phyloP scores from a whole-genome alignment of 306 rosid species.

The Inga leiocalycina region DNA sequence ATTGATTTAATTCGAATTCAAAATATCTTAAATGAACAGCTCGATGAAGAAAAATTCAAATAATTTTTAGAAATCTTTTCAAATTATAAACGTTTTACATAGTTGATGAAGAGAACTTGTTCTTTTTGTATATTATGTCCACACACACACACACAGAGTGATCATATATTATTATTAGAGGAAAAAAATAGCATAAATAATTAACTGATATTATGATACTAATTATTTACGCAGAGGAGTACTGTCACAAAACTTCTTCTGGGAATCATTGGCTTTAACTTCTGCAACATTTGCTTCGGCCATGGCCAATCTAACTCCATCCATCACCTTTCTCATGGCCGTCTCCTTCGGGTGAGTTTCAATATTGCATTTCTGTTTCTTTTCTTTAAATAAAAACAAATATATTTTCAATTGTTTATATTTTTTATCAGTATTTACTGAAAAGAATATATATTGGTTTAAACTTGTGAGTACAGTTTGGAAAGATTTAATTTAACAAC shows the following conservation, averaged over 20 bases:
- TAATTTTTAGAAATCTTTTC: too few species aligned
- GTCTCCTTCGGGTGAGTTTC: slow-evolving; percentile 44
- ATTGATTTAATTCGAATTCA: too few species aligned
- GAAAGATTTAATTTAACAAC: slow-evolving; percentile 41
- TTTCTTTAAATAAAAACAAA: too few species aligned
- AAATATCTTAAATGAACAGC: too few species aligned
- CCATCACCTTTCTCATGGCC: slow-evolving; percentile 70
- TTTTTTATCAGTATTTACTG: neutral
- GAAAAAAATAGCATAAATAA: neutral
- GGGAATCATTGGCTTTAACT: slow-evolving; percentile 53
- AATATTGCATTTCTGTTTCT: neutral
- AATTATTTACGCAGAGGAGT: slow-evolving; percentile 50
- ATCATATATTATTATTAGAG: too few species aligned
- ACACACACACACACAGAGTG: too few species aligned
- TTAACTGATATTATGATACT: neutral
- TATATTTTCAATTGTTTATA: neutral
- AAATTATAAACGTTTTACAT: too few species aligned
- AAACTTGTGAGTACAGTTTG: slow-evolving; percentile 14
- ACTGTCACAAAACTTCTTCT: slow-evolving; percentile 59
- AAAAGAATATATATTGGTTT: too few species aligned
- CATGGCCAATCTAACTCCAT: slow-evolving; percentile 64
- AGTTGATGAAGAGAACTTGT: too few species aligned
- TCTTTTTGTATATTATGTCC: too few species aligned
- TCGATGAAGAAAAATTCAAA: too few species aligned
- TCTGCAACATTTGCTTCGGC: slow-evolving; percentile 73